These are phyloP conservation scores for Saccharum spontaneum DNA, from an alignment of 176 grass and related monocot species.

Conservation along the genomic window DNA sequence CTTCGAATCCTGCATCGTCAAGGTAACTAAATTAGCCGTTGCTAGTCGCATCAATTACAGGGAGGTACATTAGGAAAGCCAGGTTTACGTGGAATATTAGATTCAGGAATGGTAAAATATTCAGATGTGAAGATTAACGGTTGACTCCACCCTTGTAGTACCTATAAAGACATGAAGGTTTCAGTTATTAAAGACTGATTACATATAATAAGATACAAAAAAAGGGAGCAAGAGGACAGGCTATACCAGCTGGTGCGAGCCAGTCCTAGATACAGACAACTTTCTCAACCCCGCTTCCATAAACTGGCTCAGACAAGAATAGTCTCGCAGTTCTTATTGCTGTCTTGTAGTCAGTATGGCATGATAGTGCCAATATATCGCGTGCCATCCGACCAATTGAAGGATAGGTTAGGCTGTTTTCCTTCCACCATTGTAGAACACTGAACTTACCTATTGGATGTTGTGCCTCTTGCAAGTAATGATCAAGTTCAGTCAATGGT, in stretches of 20 bases:
- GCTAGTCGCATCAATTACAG: not conserved
- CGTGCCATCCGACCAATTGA: slow-evolving; percentile 30
- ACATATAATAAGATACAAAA: not conserved
- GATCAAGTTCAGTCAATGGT: slow-evolving; percentile 33
- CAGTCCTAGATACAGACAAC: slow-evolving; percentile 15
- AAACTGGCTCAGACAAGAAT: not conserved
- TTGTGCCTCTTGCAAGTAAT: slow-evolving; percentile 33
- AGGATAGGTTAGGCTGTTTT: slow-evolving; percentile 7
- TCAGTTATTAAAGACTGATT: not conserved
- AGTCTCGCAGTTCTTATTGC: slow-evolving; percentile 22
- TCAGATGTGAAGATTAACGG: not conserved
- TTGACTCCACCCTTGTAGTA: not conserved
- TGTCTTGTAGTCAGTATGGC: not conserved
- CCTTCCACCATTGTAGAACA: slow-evolving; percentile 39
- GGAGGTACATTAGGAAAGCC: not conserved
- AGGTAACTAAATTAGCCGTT: not conserved
- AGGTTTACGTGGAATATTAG: slow-evolving; percentile 3
- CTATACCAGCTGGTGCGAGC: slow-evolving; percentile 22
- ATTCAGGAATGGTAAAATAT: not conserved
- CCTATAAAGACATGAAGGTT: not conserved
- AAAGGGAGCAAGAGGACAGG: not conserved
- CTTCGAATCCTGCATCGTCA: slow-evolving; percentile 12
- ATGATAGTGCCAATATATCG: slow-evolving; percentile 32
- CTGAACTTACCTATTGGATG: not conserved
- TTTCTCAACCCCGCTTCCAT: not conserved